phyloP scores from a whole-genome alignment of 169 alveolate genomes.

The Cryptosporidium viatorum region DNA sequence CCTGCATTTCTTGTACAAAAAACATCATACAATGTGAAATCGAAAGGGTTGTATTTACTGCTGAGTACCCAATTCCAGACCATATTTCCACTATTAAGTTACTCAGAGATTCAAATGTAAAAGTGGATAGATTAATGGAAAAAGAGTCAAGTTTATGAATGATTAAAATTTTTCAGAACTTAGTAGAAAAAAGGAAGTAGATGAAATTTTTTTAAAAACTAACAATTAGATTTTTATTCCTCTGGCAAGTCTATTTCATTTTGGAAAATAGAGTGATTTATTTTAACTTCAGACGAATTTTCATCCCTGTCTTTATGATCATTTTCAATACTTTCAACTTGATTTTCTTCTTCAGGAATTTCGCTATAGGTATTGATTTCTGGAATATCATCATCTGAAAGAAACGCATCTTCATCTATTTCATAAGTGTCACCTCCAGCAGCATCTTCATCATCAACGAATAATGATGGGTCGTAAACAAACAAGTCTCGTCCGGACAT shows the following conservation, averaged over 20 bases:
- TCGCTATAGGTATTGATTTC: conserved; percentile 11
- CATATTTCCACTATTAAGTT: conserved; percentile 13
- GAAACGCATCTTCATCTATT: conserved; percentile 46
- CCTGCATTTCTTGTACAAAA: conserved; percentile 88
- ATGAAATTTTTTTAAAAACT: not conserved
- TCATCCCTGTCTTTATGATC: not conserved
- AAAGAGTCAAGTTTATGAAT: not conserved
- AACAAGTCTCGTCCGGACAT: conserved; percentile 86
- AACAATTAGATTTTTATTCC: not conserved
- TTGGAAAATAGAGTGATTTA: conserved; percentile 62
- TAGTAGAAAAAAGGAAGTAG: not conserved
- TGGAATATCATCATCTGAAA: conserved; percentile 19
- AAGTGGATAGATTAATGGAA: conserved; percentile 3
- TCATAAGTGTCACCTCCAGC: conserved; percentile 53
- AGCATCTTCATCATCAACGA: conserved; percentile 75
- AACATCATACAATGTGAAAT: conserved; percentile 83
- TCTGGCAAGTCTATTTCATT: conserved; percentile 72
- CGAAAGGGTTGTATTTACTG: conserved; percentile 79
- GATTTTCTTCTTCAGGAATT: not conserved
- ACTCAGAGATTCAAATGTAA: conserved; percentile 26
- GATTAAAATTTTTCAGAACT: not conserved
- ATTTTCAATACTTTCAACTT: not conserved
- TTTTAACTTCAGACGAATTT: conserved; percentile 23
- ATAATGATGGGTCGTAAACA: conserved; percentile 85
- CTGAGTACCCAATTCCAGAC: conserved; percentile 62